phyloP scores from a whole-genome alignment of 805 yeast genomes.

The Saccharomycopsis fibuligera region DNA sequence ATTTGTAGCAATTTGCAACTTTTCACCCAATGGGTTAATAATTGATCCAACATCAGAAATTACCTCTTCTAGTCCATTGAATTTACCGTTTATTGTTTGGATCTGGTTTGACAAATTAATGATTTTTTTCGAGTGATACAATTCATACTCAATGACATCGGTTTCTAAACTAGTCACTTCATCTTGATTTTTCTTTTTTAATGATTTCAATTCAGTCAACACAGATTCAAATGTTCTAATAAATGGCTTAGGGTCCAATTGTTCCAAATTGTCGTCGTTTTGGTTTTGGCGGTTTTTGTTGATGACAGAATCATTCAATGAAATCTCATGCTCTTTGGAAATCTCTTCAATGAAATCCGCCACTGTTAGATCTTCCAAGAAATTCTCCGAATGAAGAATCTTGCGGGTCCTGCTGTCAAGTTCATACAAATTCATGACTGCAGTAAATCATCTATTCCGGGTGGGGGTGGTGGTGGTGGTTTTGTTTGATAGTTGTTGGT shows the following conservation, averaged over 20 bases:
- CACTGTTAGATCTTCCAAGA: slow-evolving; percentile 54
- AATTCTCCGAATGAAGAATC: slow-evolving; percentile 16
- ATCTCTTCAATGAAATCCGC: slow-evolving; percentile 77
- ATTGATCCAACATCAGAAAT: slow-evolving; percentile 52
- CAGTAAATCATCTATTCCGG: too few relatives aligned
- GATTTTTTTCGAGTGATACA: slow-evolving; percentile 63
- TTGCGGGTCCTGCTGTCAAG: slow-evolving; percentile 16
- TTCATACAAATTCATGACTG: slow-evolving; percentile 21
- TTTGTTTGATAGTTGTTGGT: too few relatives aligned
- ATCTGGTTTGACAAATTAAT: slow-evolving; percentile 46
- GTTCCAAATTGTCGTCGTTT: slow-evolving; percentile 23
- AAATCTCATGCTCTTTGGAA: slow-evolving; percentile 51
- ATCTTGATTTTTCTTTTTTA: slow-evolving; percentile 49
- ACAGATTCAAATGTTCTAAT: slow-evolving; percentile 90
- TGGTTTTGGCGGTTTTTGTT: slow-evolving; percentile 18
- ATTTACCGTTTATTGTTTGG: slow-evolving; percentile 39
- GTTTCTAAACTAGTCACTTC: slow-evolving; percentile 46
- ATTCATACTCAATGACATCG: slow-evolving; percentile 55
- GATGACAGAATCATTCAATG: slow-evolving; percentile 34
- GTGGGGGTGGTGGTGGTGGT: too few relatives aligned
- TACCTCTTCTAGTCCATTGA: slow-evolving; percentile 43
- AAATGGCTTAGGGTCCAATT: slow-evolving; percentile 86
- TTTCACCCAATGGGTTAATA: slow-evolving; percentile 65
- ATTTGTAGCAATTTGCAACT: slow-evolving; percentile 58
- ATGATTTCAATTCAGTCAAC: slow-evolving; percentile 56